Conservation (phyloP, 2,329 filamentous ascomycete genomes). For the Epicoccum sorghinum region DNA sequence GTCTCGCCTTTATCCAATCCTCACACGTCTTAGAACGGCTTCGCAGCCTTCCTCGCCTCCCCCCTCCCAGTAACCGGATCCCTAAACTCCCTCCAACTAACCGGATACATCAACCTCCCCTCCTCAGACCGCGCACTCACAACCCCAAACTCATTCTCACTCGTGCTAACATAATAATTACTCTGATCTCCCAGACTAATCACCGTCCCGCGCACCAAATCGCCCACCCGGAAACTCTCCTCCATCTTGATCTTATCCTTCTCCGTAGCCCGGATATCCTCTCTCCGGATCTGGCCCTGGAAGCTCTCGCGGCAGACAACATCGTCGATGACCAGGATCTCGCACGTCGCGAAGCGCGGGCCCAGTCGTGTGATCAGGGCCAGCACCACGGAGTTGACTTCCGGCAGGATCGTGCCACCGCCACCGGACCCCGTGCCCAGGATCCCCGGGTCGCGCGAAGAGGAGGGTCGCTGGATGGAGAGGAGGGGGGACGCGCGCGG, state of each 20-base stretch:
- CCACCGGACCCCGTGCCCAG: constrained; percentile 30
- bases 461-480: constrained; percentile 41
- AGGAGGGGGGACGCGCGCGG: constrained; percentile 45
- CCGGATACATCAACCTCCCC: constrained; percentile 88
- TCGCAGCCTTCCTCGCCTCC: constrained; percentile 90
- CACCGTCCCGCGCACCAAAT: constrained; percentile 86
- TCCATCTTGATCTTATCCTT: constrained; percentile 93
- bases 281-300: constrained; percentile 82
- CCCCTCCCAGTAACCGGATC: constrained; percentile 78
- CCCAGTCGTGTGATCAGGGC: constrained; percentile 85
- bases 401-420: constrained; percentile 77
- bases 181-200: constrained; percentile 92
- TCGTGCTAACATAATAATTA: constrained; percentile 94
- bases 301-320: constrained; percentile 78
- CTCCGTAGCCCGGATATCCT: constrained; percentile 93
- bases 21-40: constrained; percentile 80
- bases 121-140: constrained; percentile 89
- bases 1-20: too few species aligned
- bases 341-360: constrained; percentile 81
- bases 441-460: constrained; percentile 23
- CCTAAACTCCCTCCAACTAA: constrained; percentile 94
- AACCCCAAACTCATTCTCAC: constrained; percentile 88
- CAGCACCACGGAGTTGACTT: constrained; percentile 80
- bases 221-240: constrained; percentile 89
- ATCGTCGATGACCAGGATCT: constrained; percentile 77